Conservation (phyloP, 495 filamentous ascomycete genomes). For the Penicillium mononematosum region DNA sequence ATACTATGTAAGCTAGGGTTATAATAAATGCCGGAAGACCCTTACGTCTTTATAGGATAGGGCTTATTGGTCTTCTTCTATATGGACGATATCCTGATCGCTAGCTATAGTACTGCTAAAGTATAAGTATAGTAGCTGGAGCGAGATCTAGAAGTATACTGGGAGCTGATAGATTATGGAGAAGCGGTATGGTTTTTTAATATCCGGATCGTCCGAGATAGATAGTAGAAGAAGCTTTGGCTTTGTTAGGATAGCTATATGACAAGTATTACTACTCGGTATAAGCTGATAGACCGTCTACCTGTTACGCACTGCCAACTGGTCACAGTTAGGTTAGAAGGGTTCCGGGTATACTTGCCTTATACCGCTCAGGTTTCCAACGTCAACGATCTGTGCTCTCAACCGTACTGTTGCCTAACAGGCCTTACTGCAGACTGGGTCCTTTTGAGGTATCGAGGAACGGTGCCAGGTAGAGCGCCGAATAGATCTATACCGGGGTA, state of each 20-base stretch:
- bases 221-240: conserved; percentile 15
- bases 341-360: too few relatives aligned
- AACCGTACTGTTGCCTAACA: too few relatives aligned
- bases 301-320: too few relatives aligned
- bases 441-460: too few relatives aligned
- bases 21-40: too few relatives aligned
- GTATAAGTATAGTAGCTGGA: neutral
- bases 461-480: too few relatives aligned
- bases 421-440: too few relatives aligned
- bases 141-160: conserved; percentile 5
- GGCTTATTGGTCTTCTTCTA: conserved; percentile 27
- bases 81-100: conserved; percentile 26
- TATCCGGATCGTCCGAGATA: conserved; percentile 20
- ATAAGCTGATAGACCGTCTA: conserved; percentile 11
- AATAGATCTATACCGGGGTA: too few relatives aligned
- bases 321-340: too few relatives aligned
- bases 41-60: too few relatives aligned
- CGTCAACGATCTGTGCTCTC: too few relatives aligned
- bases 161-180: conserved; percentile 13
- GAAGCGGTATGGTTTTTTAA: conserved; percentile 20
- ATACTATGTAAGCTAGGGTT: conserved; percentile 4
- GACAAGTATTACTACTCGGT: conserved; percentile 14
- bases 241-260: conserved; percentile 25
- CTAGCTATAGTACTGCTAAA: neutral
- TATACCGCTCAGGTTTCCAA: too few relatives aligned